Evolutionary conservation across 2,329 filamentous ascomycete species (phyloP), one percentile per base, ranked within the genome.

Genomic region (Leptosphaerulina australis): DNA sequence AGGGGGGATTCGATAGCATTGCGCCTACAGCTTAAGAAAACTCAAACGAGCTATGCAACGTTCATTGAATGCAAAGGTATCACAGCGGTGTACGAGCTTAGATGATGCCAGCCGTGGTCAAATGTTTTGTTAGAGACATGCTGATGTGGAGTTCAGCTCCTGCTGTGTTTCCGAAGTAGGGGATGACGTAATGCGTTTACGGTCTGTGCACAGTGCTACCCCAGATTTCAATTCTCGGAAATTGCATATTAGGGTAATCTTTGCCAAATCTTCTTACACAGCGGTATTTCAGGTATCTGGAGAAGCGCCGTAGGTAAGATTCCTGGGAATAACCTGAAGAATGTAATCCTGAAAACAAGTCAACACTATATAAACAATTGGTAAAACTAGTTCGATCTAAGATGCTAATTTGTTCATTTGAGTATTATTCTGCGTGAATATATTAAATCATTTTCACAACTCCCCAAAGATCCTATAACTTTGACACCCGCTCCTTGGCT

Each of bases 201-300:
- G n/a, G 50, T 35, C 50, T 53, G 55, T 60, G 56, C 55, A 28
- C 25, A 15, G 33, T 43, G 48, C 40, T 55, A 50, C 58, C 53
- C 53, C 56, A 47, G 52, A 35, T 30, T 48, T 26, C 21, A 30
- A 22, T 22, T 14, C 26, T 14, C 17, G n/a, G n/a, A 6, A 12
- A 15, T 30, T 30, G 5, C n/a, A n/a, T 30, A 7, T 9, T 30
- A n/a, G n/a, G n/a, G n/a, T n/a, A n/a, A n/a, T n/a, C n/a, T n/a
- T n/a, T n/a, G n/a, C n/a, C n/a, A n/a, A n/a, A n/a, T n/a, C n/a
- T n/a, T n/a, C n/a, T n/a, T n/a, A n/a, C n/a, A n/a, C n/a, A n/a
- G n/a, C n/a, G n/a, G n/a, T n/a, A n/a, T n/a, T n/a, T n/a, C n/a
- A n/a, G n/a, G n/a, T n/a, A n/a, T n/a, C n/a, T n/a, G n/a, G n/a